Base-by-base conservation (phyloP, 164 flowering plant species). In the Taxillus chinensis region DNA sequence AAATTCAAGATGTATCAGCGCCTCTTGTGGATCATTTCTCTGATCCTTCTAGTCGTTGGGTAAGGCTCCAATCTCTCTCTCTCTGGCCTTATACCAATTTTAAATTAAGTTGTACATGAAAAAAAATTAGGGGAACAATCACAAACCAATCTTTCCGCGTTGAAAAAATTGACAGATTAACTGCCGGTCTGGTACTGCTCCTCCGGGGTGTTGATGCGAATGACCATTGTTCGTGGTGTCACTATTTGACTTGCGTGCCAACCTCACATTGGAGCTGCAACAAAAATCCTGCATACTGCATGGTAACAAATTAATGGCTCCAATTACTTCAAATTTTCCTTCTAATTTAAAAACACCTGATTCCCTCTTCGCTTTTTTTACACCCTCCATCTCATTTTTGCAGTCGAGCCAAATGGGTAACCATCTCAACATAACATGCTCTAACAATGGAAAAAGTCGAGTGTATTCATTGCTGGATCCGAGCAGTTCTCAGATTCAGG, bases 211-310 rank as follows among this genome's bases (percentile, higher is more conserved):
- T 80, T 50, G 79, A 93, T 71, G 88, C 75, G 46, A 93, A 90
- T 67, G 83, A 86, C 5, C 92, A 83, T 66, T 93, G 98, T 62
- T 84, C 96, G n/a, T 90, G 98, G 98, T 93, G 97, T 75, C 97
- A 88, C 68, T 85, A 90, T 69, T 68, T 93, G 77, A 82, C 86
- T 60, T 88, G 98, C 57, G 74, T 85, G 40, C 96, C 97, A 53
- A 84, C 90, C 70, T 78, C 90, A 4, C 73, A 43, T 58, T 86
- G 97, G 95, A 84, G 82, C 77, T 90, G 98, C 86, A 82, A 82
- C 12, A 49, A 81, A 6, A 64, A 79, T 60, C 75, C 87, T 49
- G 71, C 77, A 14, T 78, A 61, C 59, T 90, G 98, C 72, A 2
- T 61, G 85, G 96, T 89, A 80, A 75, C 42, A 43, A 43, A 43